Evolutionary conservation across 2,329 filamentous ascomycete genomes (phyloP), one percentile per base, ranked within the genome.

Genomic region (Dactylellina leptospora): DNA sequence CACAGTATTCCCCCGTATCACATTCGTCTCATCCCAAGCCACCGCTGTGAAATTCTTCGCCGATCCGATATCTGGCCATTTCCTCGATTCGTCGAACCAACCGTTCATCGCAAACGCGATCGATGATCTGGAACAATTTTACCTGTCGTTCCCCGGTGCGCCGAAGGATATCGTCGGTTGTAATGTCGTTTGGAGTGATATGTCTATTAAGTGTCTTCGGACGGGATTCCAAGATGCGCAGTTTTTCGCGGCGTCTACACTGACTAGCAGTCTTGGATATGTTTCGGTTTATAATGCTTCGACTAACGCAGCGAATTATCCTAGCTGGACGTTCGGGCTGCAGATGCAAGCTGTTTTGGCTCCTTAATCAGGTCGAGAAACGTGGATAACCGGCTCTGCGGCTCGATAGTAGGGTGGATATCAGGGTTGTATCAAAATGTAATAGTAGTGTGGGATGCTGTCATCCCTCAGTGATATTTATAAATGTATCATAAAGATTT

Each of bases 161-260:
- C 25, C 50, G 16, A 54, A 54, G 9, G 50, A 54, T 40, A 54
- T 54, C 28, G 40, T 54, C 2, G 8, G 8, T 3, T 38, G 50
- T 30, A 13, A 11, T 11, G 30, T 40, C 8, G 18, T 4, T 4
- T 54, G 16, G 18, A 10, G 16, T 10, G 50, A 54, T 40, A 22
- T 38, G 9, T 16, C 16, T 25, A 13, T 54, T 25, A 23, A 2
- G 2, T 54, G 28, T 25, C 8, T 23, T 2, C 28, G 50, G 9
- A 38, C 50, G 5, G 18, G 28, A 2, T 18, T 3, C n/a, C 18
- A 1, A 2, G 30, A 30, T 9, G 27, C 8, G 22, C 47, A 51
- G 16, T 51, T 18, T 18, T 51, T 30, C n/a, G 27, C 47, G 11
- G 20, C 11, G 3, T 9, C 45, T 5, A 48, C 45, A 23, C 11